Conservation (phyloP, 495 filamentous ascomycete species). For the Halenospora varia region DNA sequence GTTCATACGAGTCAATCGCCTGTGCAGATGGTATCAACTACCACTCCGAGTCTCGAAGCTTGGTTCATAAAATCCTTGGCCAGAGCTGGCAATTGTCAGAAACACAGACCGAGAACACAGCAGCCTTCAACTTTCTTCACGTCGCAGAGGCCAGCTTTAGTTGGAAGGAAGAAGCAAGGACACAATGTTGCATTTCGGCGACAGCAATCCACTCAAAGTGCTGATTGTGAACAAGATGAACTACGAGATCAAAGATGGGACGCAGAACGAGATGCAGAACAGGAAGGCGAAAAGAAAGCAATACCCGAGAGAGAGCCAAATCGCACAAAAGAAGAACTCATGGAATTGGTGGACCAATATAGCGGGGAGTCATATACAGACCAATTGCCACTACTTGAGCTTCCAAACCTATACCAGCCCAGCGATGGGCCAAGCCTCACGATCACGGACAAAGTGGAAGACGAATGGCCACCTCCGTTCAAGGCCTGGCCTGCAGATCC, state of each 20-base stretch:
- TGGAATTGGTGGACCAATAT: constrained; percentile 45
- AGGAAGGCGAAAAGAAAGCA: background rate
- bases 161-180: background rate
- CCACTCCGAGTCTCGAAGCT: constrained; percentile 30
- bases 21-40: constrained; percentile 3
- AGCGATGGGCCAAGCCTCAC: constrained; percentile 37
- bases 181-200: constrained; percentile 2
- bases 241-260: no score
- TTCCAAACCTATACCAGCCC: constrained; percentile 35
- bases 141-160: constrained; percentile 6
- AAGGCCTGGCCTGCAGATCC: constrained; percentile 34
- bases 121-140: constrained; percentile 6
- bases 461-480: constrained; percentile 40
- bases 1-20: background rate
- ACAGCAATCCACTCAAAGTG: constrained; percentile 6
- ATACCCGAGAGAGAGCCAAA: constrained; percentile 5
- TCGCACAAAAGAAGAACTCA: constrained; percentile 33
- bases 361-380: constrained; percentile 42
- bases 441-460: constrained; percentile 39
- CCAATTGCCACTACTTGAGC: constrained; percentile 38
- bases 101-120: constrained; percentile 37
- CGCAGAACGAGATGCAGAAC: no score
- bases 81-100: constrained; percentile 55
- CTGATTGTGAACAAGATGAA: background rate
- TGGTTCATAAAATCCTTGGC: constrained; percentile 64